Base-by-base conservation (phyloP, 768 basidiomycete genomes). In the Vishniacozyma victoriae region DNA sequence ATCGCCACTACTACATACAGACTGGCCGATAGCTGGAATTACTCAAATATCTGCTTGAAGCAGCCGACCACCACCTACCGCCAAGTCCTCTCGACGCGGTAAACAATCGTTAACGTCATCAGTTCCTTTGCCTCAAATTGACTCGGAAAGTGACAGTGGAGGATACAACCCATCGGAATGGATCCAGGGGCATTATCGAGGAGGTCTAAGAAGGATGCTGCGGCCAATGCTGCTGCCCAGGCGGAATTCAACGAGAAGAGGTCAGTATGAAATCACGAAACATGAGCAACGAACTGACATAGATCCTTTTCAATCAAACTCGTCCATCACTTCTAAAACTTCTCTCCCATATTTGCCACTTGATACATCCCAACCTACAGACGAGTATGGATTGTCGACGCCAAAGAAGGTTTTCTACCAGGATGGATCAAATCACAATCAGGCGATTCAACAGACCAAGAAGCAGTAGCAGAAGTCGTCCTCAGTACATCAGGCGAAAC, bases 231-330 rank as follows among this genome's bases (percentile, higher is more conserved):
- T 18, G 90, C 88, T 16, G 80, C 84, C n/a, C 87, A 91, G 69
- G 88, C 89, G 9, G 89, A 92, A 72, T 93, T 91, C 73, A 92
- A 90, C 70, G 89, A 90, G 78, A 95, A 92, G 84, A 87, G 84
- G 76, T 93, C 43, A 40, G 65, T 56, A 20, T 16, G 14, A 13
- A 31, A 37, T 19, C n/a, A 15, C 23, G 26, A 25, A 5, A 25
- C n/a, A 22, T 25, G 6, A 14, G 38, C 20, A 37, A 9, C 16
- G 22, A 13, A 26, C 27, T 31, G 1, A 5, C 37, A n/a, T n/a
- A n/a, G n/a, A n/a, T n/a, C n/a, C n/a, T n/a, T n/a, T n/a, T n/a
- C n/a, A n/a, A n/a, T n/a, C n/a, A n/a, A n/a, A n/a, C n/a, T n/a
- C n/a, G n/a, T n/a, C n/a, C n/a, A n/a, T n/a, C n/a, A n/a, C n/a